Evolutionary conservation across 768 basidiomycete species (phyloP), one percentile per base, ranked within the genome.

Genomic region (Calocybe cyanea): DNA sequence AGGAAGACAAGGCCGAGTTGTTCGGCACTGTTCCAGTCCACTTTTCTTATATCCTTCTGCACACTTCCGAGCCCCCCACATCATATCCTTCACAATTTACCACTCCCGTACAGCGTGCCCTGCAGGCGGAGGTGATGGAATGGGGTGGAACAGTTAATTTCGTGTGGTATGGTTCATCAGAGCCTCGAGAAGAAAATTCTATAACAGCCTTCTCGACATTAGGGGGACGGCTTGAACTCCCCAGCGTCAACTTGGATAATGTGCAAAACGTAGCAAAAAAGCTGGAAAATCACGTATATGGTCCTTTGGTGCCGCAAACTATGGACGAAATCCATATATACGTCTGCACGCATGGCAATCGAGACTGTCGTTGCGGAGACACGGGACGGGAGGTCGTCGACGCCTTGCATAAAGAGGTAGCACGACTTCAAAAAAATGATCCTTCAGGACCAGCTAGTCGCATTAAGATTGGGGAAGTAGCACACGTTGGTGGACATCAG

Each of bases 401-500:
- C 0, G 72, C 80, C 2, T 58, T 93, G 20, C 64, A 67, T 14
- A 64, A 69, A 3, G 84, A 87, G 57, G 61, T 86, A 6, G 59
- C 59, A 31, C 63, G 57, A 32, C 70, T 72, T 39, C 61, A 58
- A 17, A 49, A 63, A 36, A 49, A 25, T 8, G 57, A 70, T 25
- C 56, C 62, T 1, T 35, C n/a, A 31, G 60, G 62, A 7, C 41
- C 55, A 2, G 57, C 61, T 1, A 52, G 49, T 5, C 51, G 57
- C 31, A 48, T 79, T 50, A 54, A 71, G 71, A 67, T 91, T 1
- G 78, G 78, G 2, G 80, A 88, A 51, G 76, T 84, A 5, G 85
- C 76, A 2, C 90, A 93, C 62, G 81, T 93, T 41, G 90, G 91
- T 1, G 88, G 88, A 19, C 90, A 93, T 64, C 74, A 87, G 89